Base-by-base conservation (phyloP, 2,329 filamentous ascomycete species). In the Tolypocladium capitatum region DNA sequence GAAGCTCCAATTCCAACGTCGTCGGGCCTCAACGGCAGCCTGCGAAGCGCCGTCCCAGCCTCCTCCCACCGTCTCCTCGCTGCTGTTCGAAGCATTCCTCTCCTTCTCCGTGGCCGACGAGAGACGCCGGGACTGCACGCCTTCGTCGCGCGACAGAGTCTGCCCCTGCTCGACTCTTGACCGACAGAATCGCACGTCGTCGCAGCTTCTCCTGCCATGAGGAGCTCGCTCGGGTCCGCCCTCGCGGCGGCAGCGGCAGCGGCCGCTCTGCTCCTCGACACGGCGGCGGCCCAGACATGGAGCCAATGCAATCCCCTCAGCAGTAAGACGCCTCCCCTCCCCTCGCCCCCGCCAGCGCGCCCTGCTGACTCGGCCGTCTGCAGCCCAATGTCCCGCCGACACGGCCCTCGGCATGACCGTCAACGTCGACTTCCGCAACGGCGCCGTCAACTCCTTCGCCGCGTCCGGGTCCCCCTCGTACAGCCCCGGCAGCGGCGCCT, bases 381-480 rank as follows among this genome's bases (percentile, higher is more conserved):
- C 58, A 72, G 67, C 70, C 69, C 74, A 69, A 50, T 97, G 91
- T 59, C 78, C 85, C 6, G 64, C 86, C 46, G 73, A 96, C 62
- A 80, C 86, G 8, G 91, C 89, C 1, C 77, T 97, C 4, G 89
- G 87, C 49, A 86, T 80, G 71, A 77, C 85, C n/a, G 82, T 90
- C 57, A 75, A 79, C 52, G 82, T 92, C 66, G 87, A 96, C 69
- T 94, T 97, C 67, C 83, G 79, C 32, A 71, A 84, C 54, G 86
- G 86, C 52, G 66, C 72, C 30, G 90, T 92, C 44, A 81, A 86
- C 65, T 84, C 86, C 42, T 97, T 96, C 66, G 80, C 76, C 2
- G 66, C 82, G 5, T 79, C 76, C 31, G 84, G 86, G 46, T 74
- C 72, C 18, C 81, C 86, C 3, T 80, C 80, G 1, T 97, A 95